Base-by-base conservation (phyloP, 1,139 yeast species). In the Debaryomycetaceae sp. region DNA sequence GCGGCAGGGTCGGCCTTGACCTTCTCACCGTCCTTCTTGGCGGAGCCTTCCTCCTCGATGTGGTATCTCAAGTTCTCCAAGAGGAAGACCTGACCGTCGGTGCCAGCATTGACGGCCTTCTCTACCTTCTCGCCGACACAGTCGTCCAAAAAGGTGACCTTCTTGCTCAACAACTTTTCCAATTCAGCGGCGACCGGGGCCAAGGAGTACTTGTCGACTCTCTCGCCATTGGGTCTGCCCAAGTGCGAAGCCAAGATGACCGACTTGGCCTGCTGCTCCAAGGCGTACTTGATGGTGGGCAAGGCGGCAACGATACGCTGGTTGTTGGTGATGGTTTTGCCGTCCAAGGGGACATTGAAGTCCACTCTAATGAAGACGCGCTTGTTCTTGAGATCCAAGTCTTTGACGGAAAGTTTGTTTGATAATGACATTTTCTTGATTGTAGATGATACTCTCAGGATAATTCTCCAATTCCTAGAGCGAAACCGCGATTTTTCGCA, bases 271-370 rank as follows among this genome's bases (percentile, higher is more conserved):
- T 80, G 75, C 45, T 86, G 77, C 51, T 82, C 87, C 56, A 80
- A 65, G 34, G 90, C 96, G 55, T 86, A 86, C 65, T 87, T 65
- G 68, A 87, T 87, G 44, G 97, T 86, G 58, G 97, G 97, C 49
- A 87, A 68, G 42, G 97, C 97, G 56, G 96, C 97, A 47, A 85
- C 96, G 56, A 87, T 90, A 67, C 97, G 79, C 69, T 87, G 96
- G 68, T 87, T 87, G 77, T 90, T 87, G 70, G 97, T 90, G 73
- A 87, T 90, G 55, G 78, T 85, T 51, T 72, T 76, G 44, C 95
- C 97, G 55, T 87, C 95, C 48, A 87, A 75, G 52, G 97, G 97
- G 44, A 90, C 97, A 65, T 90, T 87, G 77, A 87, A 87, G 65
- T 87, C 94, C 41, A 86, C 95, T 65, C 96, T 80, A 71, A 87